Evolutionary conservation across 2,329 filamentous ascomycete genomes (phyloP).

Genomic region (Phialocephala subalpina): DNA sequence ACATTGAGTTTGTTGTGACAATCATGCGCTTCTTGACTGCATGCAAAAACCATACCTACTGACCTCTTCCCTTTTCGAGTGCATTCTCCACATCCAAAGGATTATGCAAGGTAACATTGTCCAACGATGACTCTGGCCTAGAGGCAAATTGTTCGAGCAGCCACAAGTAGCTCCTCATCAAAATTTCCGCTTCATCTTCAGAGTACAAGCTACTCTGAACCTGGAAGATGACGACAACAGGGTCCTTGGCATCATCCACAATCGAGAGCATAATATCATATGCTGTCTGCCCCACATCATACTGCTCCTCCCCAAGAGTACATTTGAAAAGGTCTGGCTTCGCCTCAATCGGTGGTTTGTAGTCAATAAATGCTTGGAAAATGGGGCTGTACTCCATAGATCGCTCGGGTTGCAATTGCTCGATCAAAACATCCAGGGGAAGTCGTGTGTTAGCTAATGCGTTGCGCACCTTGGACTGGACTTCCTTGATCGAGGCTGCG

Average conservation of each 20-base stretch:
- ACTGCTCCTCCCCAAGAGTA: no score
- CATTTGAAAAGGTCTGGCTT: constrained; percentile 37
- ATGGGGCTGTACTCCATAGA: constrained; percentile 42
- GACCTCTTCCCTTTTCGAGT: no score
- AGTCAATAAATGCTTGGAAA: constrained; percentile 52
- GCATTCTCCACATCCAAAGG: no score
- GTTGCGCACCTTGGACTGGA: constrained; percentile 40
- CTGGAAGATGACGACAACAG: constrained; percentile 19
- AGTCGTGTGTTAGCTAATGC: constrained; percentile 53
- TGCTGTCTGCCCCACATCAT: no score
- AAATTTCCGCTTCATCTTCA: constrained; percentile 6
- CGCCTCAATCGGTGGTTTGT: constrained; percentile 47
- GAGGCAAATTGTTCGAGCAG: no score
- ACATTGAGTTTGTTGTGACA: no score
- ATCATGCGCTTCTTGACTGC: no score
- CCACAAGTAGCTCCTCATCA: constrained; percentile 40
- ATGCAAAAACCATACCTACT: no score
- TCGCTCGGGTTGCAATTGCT: constrained; percentile 50
- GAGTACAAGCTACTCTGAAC: constrained; percentile 25
- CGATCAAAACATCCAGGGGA: constrained; percentile 58
- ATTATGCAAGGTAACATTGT: no score
- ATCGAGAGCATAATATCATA: no score
- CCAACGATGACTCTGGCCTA: no score
- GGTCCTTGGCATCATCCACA: constrained; percentile 27
- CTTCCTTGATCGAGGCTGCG: constrained; percentile 29